Conservation (phyloP, 345 rosid genomes). For the Eucalyptus leucophloia region DNA sequence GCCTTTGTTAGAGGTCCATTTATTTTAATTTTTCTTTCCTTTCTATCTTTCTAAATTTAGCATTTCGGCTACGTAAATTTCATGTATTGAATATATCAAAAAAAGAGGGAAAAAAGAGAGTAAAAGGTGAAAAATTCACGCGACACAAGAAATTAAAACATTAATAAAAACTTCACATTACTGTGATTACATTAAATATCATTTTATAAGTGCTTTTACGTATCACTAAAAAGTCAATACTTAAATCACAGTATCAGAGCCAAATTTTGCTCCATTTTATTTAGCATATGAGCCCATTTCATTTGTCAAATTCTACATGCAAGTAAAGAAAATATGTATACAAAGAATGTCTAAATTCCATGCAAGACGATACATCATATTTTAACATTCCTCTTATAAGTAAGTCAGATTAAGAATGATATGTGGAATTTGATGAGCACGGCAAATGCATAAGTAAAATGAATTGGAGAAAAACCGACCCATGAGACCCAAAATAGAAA, state of each 20-base stretch:
- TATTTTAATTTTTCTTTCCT: background rate
- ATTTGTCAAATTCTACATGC: rapidly evolving
- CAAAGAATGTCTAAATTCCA: too few species aligned
- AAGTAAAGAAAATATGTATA: background rate
- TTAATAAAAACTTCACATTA: background rate
- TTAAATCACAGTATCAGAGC: rapidly evolving
- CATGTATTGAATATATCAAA: background rate
- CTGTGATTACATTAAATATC: background rate
- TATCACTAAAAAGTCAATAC: background rate
- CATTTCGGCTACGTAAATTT: background rate
- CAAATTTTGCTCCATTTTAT: rapidly evolving
- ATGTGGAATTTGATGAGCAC: background rate
- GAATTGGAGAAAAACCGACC: background rate
- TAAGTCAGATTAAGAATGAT: background rate
- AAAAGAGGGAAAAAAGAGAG: background rate
- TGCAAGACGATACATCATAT: rapidly evolving
- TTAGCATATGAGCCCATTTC: background rate
- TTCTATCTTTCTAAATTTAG: background rate
- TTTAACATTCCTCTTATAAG: too few species aligned
- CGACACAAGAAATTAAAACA: background rate
- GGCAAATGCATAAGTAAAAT: rapidly evolving
- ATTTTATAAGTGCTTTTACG: background rate
- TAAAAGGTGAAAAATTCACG: background rate
- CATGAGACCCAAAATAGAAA: too few species aligned
- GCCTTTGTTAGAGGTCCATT: background rate